phyloP scores from a whole-genome alignment of 2,329 filamentous ascomycete species.

The Cladorrhinum sp. region DNA sequence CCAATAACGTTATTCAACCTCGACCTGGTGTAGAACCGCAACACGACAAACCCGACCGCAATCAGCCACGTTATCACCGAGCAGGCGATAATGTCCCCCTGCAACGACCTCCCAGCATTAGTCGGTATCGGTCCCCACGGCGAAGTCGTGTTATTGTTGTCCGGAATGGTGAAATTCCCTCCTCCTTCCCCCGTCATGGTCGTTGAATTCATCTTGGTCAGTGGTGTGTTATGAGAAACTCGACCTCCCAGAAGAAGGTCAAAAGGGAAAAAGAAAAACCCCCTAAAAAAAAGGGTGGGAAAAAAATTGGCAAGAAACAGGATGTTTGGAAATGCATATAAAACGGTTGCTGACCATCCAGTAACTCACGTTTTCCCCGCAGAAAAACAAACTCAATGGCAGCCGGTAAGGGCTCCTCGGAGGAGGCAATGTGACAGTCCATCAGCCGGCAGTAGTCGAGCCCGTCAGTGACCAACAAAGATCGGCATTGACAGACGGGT shows the following conservation, averaged over 20 bases:
- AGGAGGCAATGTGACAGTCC: neutral
- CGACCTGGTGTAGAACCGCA: slow-evolving; percentile 40
- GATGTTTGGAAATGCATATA: neutral
- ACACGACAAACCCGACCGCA: slow-evolving; percentile 32
- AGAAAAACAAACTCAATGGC: too few species aligned
- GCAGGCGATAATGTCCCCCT: slow-evolving; percentile 29
- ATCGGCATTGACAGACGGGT: slow-evolving; percentile 4
- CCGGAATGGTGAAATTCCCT: slow-evolving; percentile 9
- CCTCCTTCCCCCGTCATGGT: too few species aligned
- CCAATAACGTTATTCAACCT: slow-evolving; percentile 37
- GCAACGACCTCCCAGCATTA: slow-evolving; percentile 21
- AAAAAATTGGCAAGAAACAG: slow-evolving; percentile 5
- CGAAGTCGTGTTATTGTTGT: slow-evolving; percentile 11
- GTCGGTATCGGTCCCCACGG: slow-evolving; percentile 21
- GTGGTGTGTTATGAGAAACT: too few species aligned
- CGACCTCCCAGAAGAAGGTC: too few species aligned
- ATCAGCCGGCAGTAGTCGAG: slow-evolving; percentile 3
- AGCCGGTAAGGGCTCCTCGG: too few species aligned
- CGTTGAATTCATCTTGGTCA: too few species aligned
- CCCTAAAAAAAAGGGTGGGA: too few species aligned
- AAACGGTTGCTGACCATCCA: too few species aligned
- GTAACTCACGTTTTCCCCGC: too few species aligned
- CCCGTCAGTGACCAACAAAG: neutral
- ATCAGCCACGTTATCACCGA: slow-evolving; percentile 31
- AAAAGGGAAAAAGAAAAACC: too few species aligned